Evolutionary conservation across 352 stramenopile species (phyloP).

Genomic region (Plasmopara halstedii): DNA sequence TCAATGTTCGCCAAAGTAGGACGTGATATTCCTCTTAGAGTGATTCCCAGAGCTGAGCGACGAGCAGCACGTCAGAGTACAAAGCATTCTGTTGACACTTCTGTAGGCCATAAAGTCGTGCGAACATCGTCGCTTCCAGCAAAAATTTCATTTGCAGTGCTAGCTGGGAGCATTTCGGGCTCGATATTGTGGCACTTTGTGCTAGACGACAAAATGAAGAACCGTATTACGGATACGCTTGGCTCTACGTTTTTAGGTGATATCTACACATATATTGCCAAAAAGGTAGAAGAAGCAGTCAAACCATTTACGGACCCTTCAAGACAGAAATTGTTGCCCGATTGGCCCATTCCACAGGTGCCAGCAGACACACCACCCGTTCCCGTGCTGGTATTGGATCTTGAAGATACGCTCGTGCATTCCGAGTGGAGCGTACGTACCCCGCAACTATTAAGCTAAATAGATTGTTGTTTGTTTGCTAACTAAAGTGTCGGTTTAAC

Average conservation of each 20-base stretch:
- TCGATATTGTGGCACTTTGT: conserved; percentile 67
- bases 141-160: conserved; percentile 58
- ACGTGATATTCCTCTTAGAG: conserved; percentile 46
- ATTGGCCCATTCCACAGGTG: conserved; percentile 80
- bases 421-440: conserved; percentile 84
- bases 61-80: conserved; percentile 42
- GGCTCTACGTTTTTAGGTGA: conserved; percentile 57
- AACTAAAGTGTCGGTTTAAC: background rate
- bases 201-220: conserved; percentile 53
- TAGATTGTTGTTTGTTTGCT: background rate
- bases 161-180: conserved; percentile 56
- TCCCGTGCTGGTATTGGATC: conserved; percentile 74
- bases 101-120: conserved; percentile 33
- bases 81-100: conserved; percentile 22
- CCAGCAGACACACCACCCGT: conserved; percentile 68
- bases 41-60: conserved; percentile 51
- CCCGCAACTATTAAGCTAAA: background rate
- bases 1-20: conserved; percentile 30
- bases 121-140: conserved; percentile 67
- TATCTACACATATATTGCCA: conserved; percentile 44
- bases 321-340: conserved; percentile 73
- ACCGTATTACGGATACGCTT: conserved; percentile 32
- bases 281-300: conserved; percentile 60
- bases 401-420: conserved; percentile 84
- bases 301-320: conserved; percentile 79